Evolutionary conservation across 192 early-diverging fungal species (phyloP).

Genomic region (Coemansia sp.): DNA sequence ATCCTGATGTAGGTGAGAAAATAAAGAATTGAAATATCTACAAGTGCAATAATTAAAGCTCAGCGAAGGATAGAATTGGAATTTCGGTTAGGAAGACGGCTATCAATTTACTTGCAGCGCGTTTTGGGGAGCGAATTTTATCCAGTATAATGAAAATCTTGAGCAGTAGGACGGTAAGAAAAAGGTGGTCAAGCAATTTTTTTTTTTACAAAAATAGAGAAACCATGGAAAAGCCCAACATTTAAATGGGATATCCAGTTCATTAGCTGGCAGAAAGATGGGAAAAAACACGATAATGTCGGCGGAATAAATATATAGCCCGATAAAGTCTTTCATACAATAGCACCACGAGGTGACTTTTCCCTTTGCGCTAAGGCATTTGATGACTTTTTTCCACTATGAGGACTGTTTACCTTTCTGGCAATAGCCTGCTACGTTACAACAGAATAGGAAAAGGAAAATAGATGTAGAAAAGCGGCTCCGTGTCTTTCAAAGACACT

Average conservation of each 20-base stretch:
- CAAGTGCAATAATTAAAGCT: background rate
- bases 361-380: background rate
- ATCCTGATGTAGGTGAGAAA: background rate
- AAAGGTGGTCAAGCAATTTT: too few relatives aligned
- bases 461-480: background rate
- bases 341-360: background rate
- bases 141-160: background rate
- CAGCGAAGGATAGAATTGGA: background rate
- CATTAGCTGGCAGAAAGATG: background rate
- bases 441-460: background rate
- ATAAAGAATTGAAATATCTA: background rate
- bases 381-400: background rate
- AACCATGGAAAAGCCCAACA: background rate
- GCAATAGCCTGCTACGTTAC: background rate
- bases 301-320: background rate
- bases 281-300: background rate
- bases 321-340: background rate
- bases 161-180: background rate
- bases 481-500: slow-evolving; percentile 4
- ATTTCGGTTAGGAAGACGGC: background rate
- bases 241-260: background rate
- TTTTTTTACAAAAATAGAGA: background rate
- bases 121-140: background rate
- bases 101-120: background rate
- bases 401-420: background rate